Percentiles rank a stretch among this genome's conserved stretches.
Conservation (phyloP, 2,329 filamentous ascomycete species). For the Cladophialophora carrionii region DNA sequence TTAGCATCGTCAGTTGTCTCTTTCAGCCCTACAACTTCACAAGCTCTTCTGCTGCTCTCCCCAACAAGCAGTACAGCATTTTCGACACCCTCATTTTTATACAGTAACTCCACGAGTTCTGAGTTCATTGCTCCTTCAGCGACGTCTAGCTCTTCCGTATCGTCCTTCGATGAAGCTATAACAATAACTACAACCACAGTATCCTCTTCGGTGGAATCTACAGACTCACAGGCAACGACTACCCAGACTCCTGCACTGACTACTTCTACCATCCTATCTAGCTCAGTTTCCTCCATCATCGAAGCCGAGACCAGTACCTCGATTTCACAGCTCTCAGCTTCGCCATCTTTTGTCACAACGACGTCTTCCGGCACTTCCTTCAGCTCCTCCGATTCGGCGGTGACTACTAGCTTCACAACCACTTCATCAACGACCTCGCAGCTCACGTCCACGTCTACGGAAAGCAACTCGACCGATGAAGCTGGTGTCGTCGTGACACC, state of each 20-base stretch:
- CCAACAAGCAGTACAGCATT: not conserved
- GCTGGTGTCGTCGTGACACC: not conserved
- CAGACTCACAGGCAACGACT: not conserved
- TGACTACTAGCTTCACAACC: not conserved
- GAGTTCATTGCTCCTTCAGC: not conserved
- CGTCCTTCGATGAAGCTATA: not conserved
- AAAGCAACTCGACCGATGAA: not conserved
- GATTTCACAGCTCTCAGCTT: not conserved
- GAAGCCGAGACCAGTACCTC: not conserved
- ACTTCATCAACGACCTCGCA: not conserved
- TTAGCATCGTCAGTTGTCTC: not conserved
- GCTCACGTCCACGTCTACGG: not conserved
- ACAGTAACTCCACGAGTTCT: not conserved
- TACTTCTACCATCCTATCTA: not conserved
- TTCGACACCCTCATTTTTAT: not conserved
- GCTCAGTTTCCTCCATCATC: not conserved
- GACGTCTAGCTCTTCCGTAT: not conserved
- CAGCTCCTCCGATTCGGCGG: not conserved
- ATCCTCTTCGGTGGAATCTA: not conserved
- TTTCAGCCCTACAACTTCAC: not conserved
- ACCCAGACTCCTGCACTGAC: not conserved
- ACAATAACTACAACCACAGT: not conserved
- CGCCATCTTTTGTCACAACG: not conserved
- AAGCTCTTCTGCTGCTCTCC: not conserved
- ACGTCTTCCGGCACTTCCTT: not conserved